These are phyloP conservation scores for Agastache rugosa DNA, from an alignment of 257 asterid species.

Conservation along the genomic window DNA sequence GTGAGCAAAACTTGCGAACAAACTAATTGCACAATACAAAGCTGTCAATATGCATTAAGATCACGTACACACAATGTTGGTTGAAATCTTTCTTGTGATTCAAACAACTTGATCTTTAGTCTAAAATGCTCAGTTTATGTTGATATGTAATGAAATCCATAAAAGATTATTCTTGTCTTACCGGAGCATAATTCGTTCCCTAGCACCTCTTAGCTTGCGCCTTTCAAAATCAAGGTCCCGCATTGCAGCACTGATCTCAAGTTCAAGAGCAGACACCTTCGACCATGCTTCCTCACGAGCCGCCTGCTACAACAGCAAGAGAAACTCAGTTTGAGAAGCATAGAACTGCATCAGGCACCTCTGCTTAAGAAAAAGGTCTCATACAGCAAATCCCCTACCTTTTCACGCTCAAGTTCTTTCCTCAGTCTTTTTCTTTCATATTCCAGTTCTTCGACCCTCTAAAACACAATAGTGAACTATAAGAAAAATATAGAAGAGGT, in stretches of 20 bases:
- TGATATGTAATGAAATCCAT: constrained; percentile 18
- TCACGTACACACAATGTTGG: not conserved
- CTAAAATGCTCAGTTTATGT: constrained; percentile 2
- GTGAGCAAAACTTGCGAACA: too few relatives aligned
- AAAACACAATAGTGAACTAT: constrained; percentile 33
- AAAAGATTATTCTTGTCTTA: constrained; percentile 40
- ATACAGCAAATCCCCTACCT: constrained; percentile 76
- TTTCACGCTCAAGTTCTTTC: constrained; percentile 90
- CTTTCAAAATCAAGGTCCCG: constrained; percentile 94
- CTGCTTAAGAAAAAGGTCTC: constrained; percentile 5
- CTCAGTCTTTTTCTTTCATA: constrained; percentile 65
- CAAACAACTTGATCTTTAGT: not conserved
- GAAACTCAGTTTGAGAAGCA: constrained; percentile 47
- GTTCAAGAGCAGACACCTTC: constrained; percentile 97
- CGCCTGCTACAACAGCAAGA: constrained; percentile 92
- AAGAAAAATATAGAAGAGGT: constrained; percentile 23
- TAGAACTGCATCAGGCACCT: constrained; percentile 18
- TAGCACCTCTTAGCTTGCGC: constrained; percentile 88
- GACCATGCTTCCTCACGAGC: constrained; percentile 99
- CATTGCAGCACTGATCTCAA: constrained; percentile 91
- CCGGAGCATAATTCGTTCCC: constrained; percentile 99
- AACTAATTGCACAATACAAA: too few relatives aligned
- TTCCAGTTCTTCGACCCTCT: constrained; percentile 93
- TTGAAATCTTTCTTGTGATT: not conserved
- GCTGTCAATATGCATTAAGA: too few relatives aligned